Conservation (phyloP, 164 flowering plant genomes). For the Liriodendron chinense region DNA sequence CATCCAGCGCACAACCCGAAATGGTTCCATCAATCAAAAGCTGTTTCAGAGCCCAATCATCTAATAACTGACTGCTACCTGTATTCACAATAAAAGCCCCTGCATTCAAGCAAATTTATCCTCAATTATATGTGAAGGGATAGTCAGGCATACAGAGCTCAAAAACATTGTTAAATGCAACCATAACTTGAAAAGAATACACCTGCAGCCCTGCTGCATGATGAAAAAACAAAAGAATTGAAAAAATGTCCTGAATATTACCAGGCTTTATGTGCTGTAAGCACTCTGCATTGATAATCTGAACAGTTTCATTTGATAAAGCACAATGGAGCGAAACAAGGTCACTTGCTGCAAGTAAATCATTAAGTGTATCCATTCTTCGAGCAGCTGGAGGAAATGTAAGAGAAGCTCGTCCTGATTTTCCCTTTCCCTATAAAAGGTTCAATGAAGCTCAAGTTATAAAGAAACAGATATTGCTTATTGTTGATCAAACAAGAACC, state of each 20-base stretch:
- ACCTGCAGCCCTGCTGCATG: neutral
- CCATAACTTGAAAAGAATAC: neutral
- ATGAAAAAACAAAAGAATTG: too few species aligned
- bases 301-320: constrained; percentile 88
- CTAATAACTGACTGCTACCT: constrained; percentile 92
- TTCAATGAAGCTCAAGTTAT: neutral
- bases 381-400: constrained; percentile 88
- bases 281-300: constrained; percentile 89
- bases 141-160: neutral
- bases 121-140: too few species aligned
- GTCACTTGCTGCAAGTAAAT: constrained; percentile 97
- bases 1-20: constrained; percentile 99
- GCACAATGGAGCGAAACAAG: constrained; percentile 95
- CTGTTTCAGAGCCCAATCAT: constrained; percentile 97
- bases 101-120: constrained; percentile 21
- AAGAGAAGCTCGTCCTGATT: constrained; percentile 42
- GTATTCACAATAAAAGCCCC: constrained; percentile 98
- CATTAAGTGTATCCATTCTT: constrained; percentile 96
- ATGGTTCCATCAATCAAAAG: constrained; percentile 92
- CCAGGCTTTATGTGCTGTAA: constrained; percentile 96
- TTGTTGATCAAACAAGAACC: too few species aligned
- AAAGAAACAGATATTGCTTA: neutral
- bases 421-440: constrained; percentile 51
- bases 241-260: constrained; percentile 16
- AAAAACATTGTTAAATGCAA: neutral